phyloP scores from a whole-genome alignment of 331 rosid genomes.

The Quercus lobata region DNA sequence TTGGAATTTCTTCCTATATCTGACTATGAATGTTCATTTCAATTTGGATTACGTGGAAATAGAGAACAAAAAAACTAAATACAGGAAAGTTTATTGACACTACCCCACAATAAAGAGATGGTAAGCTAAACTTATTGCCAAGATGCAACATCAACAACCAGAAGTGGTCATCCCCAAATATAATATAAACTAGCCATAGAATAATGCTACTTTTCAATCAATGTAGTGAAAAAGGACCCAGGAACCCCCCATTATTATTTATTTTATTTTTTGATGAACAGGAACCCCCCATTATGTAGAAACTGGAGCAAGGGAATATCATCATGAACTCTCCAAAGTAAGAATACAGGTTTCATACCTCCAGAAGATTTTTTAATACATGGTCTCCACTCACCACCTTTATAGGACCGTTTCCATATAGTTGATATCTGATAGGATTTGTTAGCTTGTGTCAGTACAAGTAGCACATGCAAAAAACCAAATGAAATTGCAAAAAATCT shows the following conservation, averaged over 20 bases:
- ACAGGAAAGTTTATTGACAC: not conserved
- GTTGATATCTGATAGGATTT: slow-evolving; percentile 68
- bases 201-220: not conserved
- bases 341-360: slow-evolving; percentile 43
- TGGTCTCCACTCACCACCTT: slow-evolving; percentile 79
- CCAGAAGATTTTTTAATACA: slow-evolving; percentile 59
- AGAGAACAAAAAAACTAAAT: not conserved
- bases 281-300: not conserved
- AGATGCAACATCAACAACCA: not conserved
- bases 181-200: not conserved
- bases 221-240: not conserved
- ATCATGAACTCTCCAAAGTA: not conserved
- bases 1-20: not conserved
- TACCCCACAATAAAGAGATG: not conserved
- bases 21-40: not conserved
- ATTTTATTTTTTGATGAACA: too few species aligned
- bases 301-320: not conserved
- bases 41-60: not conserved
- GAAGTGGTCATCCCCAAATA: not conserved
- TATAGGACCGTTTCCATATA: slow-evolving; percentile 76
- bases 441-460: slow-evolving; percentile 24
- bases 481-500: not conserved
- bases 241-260: not conserved
- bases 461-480: slow-evolving; percentile 2
- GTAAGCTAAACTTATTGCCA: not conserved